Evolutionary conservation across 2,329 filamentous ascomycete genomes (phyloP).

Genomic region (Phoma sp.): DNA sequence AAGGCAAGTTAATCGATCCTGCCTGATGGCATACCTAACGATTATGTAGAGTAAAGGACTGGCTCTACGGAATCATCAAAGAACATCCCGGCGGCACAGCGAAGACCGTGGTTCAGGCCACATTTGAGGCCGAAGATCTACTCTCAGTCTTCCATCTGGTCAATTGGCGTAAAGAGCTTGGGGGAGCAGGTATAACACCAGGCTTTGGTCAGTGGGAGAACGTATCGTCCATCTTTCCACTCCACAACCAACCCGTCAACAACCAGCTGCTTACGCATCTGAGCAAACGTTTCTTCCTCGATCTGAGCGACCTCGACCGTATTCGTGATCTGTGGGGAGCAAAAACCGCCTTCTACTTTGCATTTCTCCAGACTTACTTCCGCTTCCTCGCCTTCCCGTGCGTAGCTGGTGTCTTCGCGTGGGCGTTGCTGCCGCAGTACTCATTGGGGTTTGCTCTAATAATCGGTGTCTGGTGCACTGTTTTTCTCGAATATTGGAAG

Average conservation of each 20-base stretch:
- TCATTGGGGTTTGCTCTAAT: conserved; percentile 39
- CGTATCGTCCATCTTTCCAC: conserved; percentile 75
- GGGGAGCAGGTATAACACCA: conserved; percentile 78
- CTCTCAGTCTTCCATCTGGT: conserved; percentile 80
- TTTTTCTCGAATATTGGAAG: conserved; percentile 46
- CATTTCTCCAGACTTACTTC: conserved; percentile 44
- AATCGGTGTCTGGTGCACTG: conserved; percentile 43
- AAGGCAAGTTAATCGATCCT: conserved; percentile 22
- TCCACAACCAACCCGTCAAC: conserved; percentile 80
- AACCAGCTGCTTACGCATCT: conserved; percentile 76
- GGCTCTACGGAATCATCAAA: conserved; percentile 76
- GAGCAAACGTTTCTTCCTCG: conserved; percentile 73
- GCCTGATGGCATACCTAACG: background rate
- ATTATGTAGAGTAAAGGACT: conserved; percentile 73
- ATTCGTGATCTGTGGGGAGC: conserved; percentile 81
- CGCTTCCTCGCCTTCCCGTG: conserved; percentile 40
- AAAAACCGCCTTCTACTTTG: conserved; percentile 56
- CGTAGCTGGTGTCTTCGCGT: conserved; percentile 36
- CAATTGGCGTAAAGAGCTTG: conserved; percentile 72
- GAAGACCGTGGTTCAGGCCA: conserved; percentile 59
- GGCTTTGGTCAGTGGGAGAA: conserved; percentile 73
- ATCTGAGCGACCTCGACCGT: conserved; percentile 69
- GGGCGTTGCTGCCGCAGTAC: conserved; percentile 40
- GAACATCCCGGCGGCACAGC: conserved; percentile 60
- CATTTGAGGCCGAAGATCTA: conserved; percentile 79